phyloP scores from a whole-genome alignment of 2,329 filamentous ascomycete species.

The Myrmaecium sp. region DNA sequence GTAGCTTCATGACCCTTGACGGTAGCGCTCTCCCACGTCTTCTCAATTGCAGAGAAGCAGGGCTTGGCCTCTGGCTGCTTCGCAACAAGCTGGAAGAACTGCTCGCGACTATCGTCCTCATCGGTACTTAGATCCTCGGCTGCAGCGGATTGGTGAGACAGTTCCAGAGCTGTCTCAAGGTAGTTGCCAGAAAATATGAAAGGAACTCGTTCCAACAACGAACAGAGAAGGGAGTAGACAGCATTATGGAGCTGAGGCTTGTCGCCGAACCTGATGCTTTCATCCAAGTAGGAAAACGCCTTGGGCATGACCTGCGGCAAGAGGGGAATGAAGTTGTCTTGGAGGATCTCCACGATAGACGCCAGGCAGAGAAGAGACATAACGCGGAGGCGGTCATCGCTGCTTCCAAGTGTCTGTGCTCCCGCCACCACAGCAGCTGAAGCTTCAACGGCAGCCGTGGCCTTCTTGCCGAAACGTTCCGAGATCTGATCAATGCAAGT shows the following conservation, averaged over 20 bases:
- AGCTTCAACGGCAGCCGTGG: slow-evolving; percentile 56
- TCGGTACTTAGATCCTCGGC: slow-evolving; percentile 43
- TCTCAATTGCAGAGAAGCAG: slow-evolving; percentile 56
- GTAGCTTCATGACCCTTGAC: slow-evolving; percentile 34
- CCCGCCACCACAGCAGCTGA: slow-evolving; percentile 66
- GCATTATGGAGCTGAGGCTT: slow-evolving; percentile 59
- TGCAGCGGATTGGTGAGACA: slow-evolving; percentile 56
- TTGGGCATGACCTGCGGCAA: slow-evolving; percentile 60
- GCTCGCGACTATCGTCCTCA: slow-evolving; percentile 45
- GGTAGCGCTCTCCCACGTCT: slow-evolving; percentile 50
- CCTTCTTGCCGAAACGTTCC: slow-evolving; percentile 90
- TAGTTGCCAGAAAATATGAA: slow-evolving; percentile 73
- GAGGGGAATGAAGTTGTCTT: slow-evolving; percentile 70
- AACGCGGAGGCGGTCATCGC: slow-evolving; percentile 55
- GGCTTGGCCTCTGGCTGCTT: slow-evolving; percentile 61
- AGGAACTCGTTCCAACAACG: slow-evolving; percentile 66
- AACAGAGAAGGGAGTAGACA: slow-evolving; percentile 60
- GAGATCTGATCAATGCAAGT: slow-evolving; percentile 83
- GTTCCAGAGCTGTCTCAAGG: slow-evolving; percentile 51
- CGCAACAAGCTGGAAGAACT: slow-evolving; percentile 59
- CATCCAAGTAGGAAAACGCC: slow-evolving; percentile 52
- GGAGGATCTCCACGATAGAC: slow-evolving; percentile 74
- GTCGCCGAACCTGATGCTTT: slow-evolving; percentile 38
- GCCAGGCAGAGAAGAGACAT: slow-evolving; percentile 81
- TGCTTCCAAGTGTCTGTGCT: slow-evolving; percentile 56